A percentile compares a stretch with the other conserved stretches of the same genome.
Conservation (phyloP, 1,139 yeast species). For the Scheffersomyces titani region DNA sequence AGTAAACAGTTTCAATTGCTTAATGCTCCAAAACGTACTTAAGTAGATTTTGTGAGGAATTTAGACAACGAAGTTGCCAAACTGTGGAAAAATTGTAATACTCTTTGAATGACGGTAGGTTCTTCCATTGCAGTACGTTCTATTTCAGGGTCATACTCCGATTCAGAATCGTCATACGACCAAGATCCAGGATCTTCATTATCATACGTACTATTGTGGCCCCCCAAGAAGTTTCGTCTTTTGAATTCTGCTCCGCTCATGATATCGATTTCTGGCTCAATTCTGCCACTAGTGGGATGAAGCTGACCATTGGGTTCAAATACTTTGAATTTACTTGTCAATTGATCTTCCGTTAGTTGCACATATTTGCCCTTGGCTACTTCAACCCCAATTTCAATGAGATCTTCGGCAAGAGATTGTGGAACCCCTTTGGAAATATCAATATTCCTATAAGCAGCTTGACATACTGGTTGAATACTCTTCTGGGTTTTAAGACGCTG, state of each 20-base stretch:
- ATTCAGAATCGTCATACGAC: conserved; percentile 18
- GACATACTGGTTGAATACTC: conserved; percentile 40
- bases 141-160: background rate
- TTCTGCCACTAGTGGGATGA: conserved; percentile 17
- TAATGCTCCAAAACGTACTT: background rate
- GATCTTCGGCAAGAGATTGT: conserved; percentile 38
- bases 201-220: conserved; percentile 14
- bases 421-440: conserved; percentile 54
- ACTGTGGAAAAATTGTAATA: conserved; percentile 7
- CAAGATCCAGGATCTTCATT: conserved; percentile 5
- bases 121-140: background rate
- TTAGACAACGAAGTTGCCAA: conserved; percentile 3
- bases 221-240: conserved; percentile 7
- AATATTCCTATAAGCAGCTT: conserved; percentile 49
- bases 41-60: background rate
- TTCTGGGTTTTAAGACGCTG: conserved; percentile 24
- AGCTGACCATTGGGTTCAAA: conserved; percentile 37
- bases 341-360: conserved; percentile 37
- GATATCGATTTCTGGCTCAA: conserved; percentile 24
- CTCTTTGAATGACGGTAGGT: conserved; percentile 5
- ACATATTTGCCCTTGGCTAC: conserved; percentile 50
- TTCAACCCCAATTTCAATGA: conserved; percentile 51
- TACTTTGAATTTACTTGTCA: conserved; percentile 37
- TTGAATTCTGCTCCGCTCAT: conserved; percentile 14
- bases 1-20: background rate